Evolutionary conservation across 768 basidiomycete species (phyloP), one percentile per base, ranked within the genome.

Genomic region (Rhodocollybia butyracea): DNA sequence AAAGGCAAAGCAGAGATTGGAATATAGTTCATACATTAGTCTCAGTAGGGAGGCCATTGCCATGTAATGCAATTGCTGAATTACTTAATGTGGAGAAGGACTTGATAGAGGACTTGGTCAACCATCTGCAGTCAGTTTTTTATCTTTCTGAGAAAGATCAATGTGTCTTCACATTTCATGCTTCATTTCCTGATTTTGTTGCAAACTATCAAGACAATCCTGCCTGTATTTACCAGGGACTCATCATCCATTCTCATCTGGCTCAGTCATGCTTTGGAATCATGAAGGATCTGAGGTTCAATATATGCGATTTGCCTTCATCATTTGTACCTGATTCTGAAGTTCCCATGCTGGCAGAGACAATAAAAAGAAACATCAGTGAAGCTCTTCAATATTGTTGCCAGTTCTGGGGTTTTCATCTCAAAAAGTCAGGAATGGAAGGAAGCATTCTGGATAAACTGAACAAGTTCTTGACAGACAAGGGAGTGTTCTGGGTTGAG

Each of bases 261-360:
- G 22, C 21, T 31, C 27, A 8, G 10, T 17, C 24, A 22, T 50
- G 34, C 17, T 56, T 51, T 45, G 17, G 27, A 42, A 22, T 36
- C 5, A 19, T 56, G 46, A 11, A 48, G 6, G 31, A 30, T 10
- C 40, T 57, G 4, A 30, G n/a, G 21, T 57, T 57, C 51, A 57
- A 57, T 29, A 57, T 57, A 15, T 57, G 56, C 22, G 21, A 53
- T 30, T 43, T 57, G 17, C 32, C 30, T 5, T 57, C 51, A 5
- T 57, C 56, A 0, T 54, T 41, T 40, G 10, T 43, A 15, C 8
- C 31, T 7, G 51, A 57, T 26, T 15, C 3, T 11, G 51, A 57
- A n/a, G 51, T 57, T 0, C 12, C 3, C 7, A 31, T 42, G 6
- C 24, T 42, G 13, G 7, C 19, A 17, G 30, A 19, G 26, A 32